Evolutionary conservation across 108 stramenopile species (phyloP), one percentile per base, ranked within the genome.

Genomic region (Nitzschia sp.): DNA sequence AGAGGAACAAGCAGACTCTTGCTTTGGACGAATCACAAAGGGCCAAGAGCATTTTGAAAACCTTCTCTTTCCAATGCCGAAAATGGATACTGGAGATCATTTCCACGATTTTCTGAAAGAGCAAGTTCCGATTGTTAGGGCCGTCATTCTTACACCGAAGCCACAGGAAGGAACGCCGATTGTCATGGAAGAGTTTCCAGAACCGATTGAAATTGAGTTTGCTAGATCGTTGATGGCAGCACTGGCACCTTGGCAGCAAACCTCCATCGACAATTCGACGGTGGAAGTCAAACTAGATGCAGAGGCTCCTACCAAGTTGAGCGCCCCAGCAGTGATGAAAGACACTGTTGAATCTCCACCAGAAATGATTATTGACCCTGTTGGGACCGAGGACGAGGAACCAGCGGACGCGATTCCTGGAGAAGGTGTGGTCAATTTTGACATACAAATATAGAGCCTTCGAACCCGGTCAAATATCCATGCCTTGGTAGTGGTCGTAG

Each of bases 1-100:
- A 36, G 64, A 91, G 36, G 80, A 89, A 32, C 91, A 94, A 71
- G 95, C 88, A 19, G 94, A 96, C 76, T 84, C 93, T 33, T 96
- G 95, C 79, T 97, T 97, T 79, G 97, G 90, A 0, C 72, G 25
- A 4, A 74, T 93, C 15, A 28, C 61, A 0, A 54, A 59, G 30
- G 63, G 56, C 9, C 35, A 23, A 35, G 69, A 46, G 9, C 31
- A 35, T 26, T 36, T 67, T 29, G 54, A 67, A 26, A 19, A 49
- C 1, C 19, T 70, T 1, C 54, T 72, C 4, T 24, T 30, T 23
- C n/a, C 9, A 21, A 1, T 21, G 33, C 23, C 63, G 5, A 46
- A 38, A 17, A 42, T 9, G 0, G 66, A 55, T 11, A 26, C 23
- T 17, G 45, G 63, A 5, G 58, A 63, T 57, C 42, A 76, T 21